Base-by-base conservation (phyloP, 2,329 filamentous ascomycete species). In the Salinomyces thailandicus region DNA sequence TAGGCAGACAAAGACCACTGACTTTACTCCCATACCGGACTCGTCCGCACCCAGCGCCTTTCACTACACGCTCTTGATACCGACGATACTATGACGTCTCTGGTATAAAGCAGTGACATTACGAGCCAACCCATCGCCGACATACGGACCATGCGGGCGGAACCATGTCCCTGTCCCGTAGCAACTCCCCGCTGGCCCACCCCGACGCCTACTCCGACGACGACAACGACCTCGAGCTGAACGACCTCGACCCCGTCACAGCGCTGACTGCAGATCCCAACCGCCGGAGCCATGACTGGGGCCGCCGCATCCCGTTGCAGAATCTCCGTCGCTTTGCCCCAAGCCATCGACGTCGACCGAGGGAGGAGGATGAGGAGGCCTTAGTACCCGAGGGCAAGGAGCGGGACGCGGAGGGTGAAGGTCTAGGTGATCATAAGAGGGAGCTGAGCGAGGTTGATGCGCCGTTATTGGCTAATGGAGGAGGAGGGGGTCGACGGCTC, bases 221-320 rank as follows among this genome's bases (percentile, higher is more conserved):
- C 39, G 47, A 53, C 30, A 46, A 49, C 56, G 82, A 87, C 58
- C 69, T 91, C 52, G 81, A 87, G 51, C 71, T 85, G 49, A 73
- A 85, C 53, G 84, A 89, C 67, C 77, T 91, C 48, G 82, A 87
- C 55, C 81, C 83, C 3, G 29, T 26, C 4, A 31, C 15, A 3
- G 5, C 34, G 9, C n/a, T 12, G 14, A 15, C 26, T 8, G 30
- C 43, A 24, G 35, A 9, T 28, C 37, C 36, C 33, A 41, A 31
- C 36, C 42, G 8, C 42, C 43, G 29, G 37, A 53, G 51, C 40
- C 44, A 50, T 32, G 63, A 67, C 47, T 60, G 64, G 34, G 60
- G 59, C 41, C 69, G 63, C 51, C 71, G 51, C 63, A 87, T 87
- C 63, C 81, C 83, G 35, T 66, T 89, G 52, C 72, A 82, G 32